A percentile compares a stretch with the other conserved stretches of the same genome.
Evolutionary conservation across 2,329 filamentous ascomycete species (phyloP).

Genomic region (Cercospora zeae-maydis): DNA sequence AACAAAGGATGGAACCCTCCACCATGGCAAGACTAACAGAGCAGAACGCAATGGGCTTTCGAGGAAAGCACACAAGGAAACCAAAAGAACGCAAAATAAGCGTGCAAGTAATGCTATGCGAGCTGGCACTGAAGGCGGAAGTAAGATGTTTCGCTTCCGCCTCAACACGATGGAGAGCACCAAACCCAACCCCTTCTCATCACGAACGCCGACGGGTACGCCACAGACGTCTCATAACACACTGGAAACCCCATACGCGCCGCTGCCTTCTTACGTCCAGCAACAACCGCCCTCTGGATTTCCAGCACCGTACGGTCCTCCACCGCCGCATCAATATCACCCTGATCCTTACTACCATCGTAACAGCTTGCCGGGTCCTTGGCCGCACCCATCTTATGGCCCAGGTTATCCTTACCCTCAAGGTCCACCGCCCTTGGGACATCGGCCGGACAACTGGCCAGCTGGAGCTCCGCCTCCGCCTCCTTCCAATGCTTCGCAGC

Average conservation of each 20-base stretch:
- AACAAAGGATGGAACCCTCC: neutral
- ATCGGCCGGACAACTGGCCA: slow-evolving; percentile 2
- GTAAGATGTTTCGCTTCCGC: slow-evolving; percentile 17
- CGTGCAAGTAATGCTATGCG: slow-evolving; percentile 3
- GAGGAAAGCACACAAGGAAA: slow-evolving; percentile 19
- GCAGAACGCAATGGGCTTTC: slow-evolving; percentile 20
- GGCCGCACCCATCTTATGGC: slow-evolving; percentile 7
- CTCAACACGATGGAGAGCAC: slow-evolving; percentile 13
- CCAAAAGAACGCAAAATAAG: neutral
- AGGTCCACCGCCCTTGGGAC: slow-evolving; percentile 6
- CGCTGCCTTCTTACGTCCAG: slow-evolving; percentile 13
- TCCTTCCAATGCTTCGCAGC: slow-evolving; percentile 2
- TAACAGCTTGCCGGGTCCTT: slow-evolving; percentile 18
- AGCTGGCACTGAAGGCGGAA: slow-evolving; percentile 9
- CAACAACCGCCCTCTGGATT: slow-evolving; percentile 8
- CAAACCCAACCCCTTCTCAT: slow-evolving; percentile 11
- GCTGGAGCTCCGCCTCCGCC: slow-evolving; percentile 1
- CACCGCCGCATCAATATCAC: slow-evolving; percentile 14
- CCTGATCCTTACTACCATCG: slow-evolving; percentile 14
- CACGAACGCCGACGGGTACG: slow-evolving; percentile 9
- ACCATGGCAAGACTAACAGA: slow-evolving; percentile 17
- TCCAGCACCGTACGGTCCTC: slow-evolving; percentile 11
- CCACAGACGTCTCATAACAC: slow-evolving; percentile 5
- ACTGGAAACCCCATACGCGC: slow-evolving; percentile 13
- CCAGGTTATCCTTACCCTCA: slow-evolving; percentile 16